A percentile compares a stretch with the other conserved stretches of the same genome.
Conservation (phyloP, 2,329 filamentous ascomycete species). For the Beauveria sp. region DNA sequence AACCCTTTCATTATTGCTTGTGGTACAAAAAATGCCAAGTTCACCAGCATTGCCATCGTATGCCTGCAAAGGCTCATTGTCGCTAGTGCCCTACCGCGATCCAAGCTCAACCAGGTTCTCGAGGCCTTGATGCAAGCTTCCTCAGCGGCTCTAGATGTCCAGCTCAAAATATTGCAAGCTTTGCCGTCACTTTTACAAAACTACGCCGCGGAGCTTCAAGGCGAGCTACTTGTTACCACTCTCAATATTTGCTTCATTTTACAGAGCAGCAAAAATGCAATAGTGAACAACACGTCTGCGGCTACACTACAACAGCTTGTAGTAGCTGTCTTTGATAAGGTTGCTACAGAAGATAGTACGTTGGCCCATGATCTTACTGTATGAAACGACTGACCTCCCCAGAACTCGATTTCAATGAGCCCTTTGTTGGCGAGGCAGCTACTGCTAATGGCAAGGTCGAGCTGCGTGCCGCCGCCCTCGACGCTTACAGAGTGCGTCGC, state of each 20-base stretch:
- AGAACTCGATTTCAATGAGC: constrained; percentile 42
- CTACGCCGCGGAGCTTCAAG: constrained; percentile 73
- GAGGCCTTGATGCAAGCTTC: constrained; percentile 82
- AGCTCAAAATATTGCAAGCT: constrained; percentile 91
- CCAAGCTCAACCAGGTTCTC: constrained; percentile 76
- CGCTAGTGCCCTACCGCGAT: constrained; percentile 67
- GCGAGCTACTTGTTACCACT: constrained; percentile 70
- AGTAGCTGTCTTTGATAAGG: constrained; percentile 88
- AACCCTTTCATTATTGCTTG: constrained; percentile 94
- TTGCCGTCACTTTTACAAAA: constrained; percentile 85
- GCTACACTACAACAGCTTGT: constrained; percentile 95
- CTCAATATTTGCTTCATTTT: constrained; percentile 88
- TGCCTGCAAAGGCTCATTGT: constrained; percentile 86
- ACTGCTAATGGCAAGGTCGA: constrained; percentile 56
- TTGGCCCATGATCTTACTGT: constrained; percentile 13
- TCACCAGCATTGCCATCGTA: constrained; percentile 78
- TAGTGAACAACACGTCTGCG: constrained; percentile 91
- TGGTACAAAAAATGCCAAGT: constrained; percentile 80
- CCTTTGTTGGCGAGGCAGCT: constrained; percentile 59
- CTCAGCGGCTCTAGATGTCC: constrained; percentile 75
- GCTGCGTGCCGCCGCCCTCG: constrained; percentile 68
- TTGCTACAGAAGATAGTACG: constrained; percentile 71
- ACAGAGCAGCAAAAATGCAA: constrained; percentile 84
- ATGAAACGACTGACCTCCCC: constrained; percentile 13
- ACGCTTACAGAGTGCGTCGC: constrained; percentile 64